Percentiles rank a stretch among this genome's conserved stretches.
Conservation (phyloP, 176 grass and related monocot genomes). For the Saccharum officinarum region DNA sequence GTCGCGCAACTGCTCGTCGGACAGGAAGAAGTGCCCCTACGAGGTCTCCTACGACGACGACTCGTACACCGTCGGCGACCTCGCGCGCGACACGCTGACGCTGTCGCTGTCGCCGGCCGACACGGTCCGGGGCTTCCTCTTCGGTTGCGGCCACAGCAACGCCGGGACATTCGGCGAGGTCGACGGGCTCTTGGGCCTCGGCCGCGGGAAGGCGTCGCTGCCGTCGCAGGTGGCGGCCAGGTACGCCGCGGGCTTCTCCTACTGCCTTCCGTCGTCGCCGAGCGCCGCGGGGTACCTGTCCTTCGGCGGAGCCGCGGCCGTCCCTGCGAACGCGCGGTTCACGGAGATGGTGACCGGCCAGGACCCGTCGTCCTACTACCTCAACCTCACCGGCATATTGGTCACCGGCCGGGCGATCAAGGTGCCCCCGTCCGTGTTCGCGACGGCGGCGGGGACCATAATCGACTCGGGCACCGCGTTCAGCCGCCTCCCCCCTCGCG, state of each 20-base stretch:
- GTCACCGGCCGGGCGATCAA: slow-evolving; percentile 43
- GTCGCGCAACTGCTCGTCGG: slow-evolving; percentile 9
- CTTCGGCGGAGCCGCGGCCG: background rate
- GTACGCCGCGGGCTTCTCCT: slow-evolving; percentile 62
- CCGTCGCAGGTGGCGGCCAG: slow-evolving; percentile 43
- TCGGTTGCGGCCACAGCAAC: slow-evolving; percentile 62
- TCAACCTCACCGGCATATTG: slow-evolving; percentile 46
- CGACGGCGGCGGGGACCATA: slow-evolving; percentile 45
- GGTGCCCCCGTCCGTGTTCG: slow-evolving; percentile 36
- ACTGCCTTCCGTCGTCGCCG: slow-evolving; percentile 66
- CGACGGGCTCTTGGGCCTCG: slow-evolving; percentile 69
- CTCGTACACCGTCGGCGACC: slow-evolving; percentile 46
- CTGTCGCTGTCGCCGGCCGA: background rate
- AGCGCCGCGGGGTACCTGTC: slow-evolving; percentile 60
- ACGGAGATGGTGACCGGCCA: slow-evolving; percentile 38
- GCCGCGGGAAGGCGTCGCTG: slow-evolving; percentile 49
- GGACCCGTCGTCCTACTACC: slow-evolving; percentile 52
- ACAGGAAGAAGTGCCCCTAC: slow-evolving; percentile 32
- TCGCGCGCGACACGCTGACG: slow-evolving; percentile 61
- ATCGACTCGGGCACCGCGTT: slow-evolving; percentile 39
- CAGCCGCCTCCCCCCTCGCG: slow-evolving; percentile 58
- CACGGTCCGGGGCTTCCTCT: slow-evolving; percentile 52
- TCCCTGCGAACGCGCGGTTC: slow-evolving; percentile 38
- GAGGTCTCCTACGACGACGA: slow-evolving; percentile 53
- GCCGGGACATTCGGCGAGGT: slow-evolving; percentile 40